Percentiles rank a stretch among this genome's conserved stretches.
Conservation (phyloP, 768 basidiomycete species). For the Rhodotorula taiwanensis region DNA sequence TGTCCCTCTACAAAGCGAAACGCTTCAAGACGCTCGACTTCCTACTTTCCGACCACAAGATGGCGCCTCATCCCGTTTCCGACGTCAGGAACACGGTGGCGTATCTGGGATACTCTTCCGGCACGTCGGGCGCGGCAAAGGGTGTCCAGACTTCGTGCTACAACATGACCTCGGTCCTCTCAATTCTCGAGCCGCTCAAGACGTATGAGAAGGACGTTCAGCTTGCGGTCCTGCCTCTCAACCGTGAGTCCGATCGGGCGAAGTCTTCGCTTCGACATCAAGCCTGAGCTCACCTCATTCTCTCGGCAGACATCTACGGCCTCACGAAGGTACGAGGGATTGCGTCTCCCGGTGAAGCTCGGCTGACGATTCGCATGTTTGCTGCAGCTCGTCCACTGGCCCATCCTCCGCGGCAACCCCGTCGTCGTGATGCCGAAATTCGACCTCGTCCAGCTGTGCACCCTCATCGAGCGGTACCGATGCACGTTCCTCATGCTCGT, state of each 20-base stretch:
- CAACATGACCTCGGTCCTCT: conserved; percentile 37
- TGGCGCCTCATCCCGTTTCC: conserved; percentile 55
- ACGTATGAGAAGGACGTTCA: conserved; percentile 28
- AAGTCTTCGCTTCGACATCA: too few relatives aligned
- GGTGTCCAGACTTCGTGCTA: conserved; percentile 51
- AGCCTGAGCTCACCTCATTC: too few relatives aligned
- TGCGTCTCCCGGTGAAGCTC: too few relatives aligned
- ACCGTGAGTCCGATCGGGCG: too few relatives aligned
- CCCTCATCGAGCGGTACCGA: conserved; percentile 59
- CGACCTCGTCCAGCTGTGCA: conserved; percentile 62
- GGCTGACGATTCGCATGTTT: too few relatives aligned
- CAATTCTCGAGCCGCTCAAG: conserved; percentile 29
- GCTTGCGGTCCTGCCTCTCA: conserved; percentile 33
- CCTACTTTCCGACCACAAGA: conserved; percentile 50
- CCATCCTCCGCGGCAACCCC: conserved; percentile 52
- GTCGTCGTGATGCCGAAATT: conserved; percentile 61
- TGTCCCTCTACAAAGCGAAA: too few relatives aligned
- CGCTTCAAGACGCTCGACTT: conserved; percentile 47
- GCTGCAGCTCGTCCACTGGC: conserved; percentile 60
- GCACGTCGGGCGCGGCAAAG: conserved; percentile 74
- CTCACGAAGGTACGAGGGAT: neutral
- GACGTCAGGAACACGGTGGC: conserved; percentile 37
- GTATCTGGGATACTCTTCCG: conserved; percentile 46
- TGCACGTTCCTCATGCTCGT: conserved; percentile 48
- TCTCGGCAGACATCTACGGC: conserved; percentile 14